phyloP scores from a whole-genome alignment of 2,329 filamentous ascomycete species.

The Trichoderma gracile region DNA sequence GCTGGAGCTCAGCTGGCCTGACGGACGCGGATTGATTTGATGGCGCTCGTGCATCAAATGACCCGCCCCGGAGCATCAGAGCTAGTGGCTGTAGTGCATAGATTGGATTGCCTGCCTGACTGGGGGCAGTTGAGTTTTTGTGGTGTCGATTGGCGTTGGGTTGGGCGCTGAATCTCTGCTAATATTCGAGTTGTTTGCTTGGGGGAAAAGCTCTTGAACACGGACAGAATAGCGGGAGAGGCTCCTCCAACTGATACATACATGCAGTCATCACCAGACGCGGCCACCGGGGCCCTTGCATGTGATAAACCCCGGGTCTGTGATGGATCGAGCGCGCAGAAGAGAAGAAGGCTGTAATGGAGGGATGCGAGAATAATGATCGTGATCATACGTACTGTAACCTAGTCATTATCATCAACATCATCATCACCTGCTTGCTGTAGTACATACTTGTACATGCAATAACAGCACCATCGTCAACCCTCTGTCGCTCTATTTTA shows the following conservation, averaged over 20 bases:
- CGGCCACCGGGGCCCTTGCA: constrained; percentile 12
- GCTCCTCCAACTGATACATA: not conserved
- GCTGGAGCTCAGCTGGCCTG: not conserved
- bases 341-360: not conserved
- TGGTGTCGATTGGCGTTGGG: constrained; percentile 9
- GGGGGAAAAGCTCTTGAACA: not conserved
- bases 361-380: not conserved
- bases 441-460: not conserved
- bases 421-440: not conserved
- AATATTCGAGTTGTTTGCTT: not conserved
- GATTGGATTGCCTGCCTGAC: constrained; percentile 11
- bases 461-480: not conserved
- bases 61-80: constrained; percentile 20
- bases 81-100: constrained; percentile 23
- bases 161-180: not conserved
- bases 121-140: constrained; percentile 10
- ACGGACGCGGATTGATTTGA: constrained; percentile 4
- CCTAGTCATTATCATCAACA: not conserved
- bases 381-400: not conserved
- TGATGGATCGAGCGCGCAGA: not conserved
- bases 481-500: constrained; percentile 20
- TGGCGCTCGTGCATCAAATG: constrained; percentile 22
- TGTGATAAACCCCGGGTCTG: constrained; percentile 4
- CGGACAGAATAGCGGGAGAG: not conserved
- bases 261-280: constrained; percentile 19